phyloP scores from a whole-genome alignment of 2,329 filamentous ascomycete genomes.

The Fusarium chlamydosporum region DNA sequence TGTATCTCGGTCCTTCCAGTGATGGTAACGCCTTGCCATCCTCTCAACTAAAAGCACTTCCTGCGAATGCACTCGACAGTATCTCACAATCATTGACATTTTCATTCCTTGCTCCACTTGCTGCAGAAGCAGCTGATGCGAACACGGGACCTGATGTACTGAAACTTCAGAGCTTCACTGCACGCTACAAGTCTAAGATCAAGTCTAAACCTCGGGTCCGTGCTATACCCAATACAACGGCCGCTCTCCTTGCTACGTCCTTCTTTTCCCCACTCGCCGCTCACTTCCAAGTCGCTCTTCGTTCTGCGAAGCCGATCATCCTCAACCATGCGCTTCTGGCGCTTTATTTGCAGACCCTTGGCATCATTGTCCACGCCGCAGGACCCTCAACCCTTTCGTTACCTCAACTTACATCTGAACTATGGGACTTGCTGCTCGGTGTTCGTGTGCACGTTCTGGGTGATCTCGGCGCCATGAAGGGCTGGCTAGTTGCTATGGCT shows the following conservation, averaged over 20 bases:
- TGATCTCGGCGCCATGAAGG: conserved; percentile 77
- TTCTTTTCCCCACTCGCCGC: conserved; percentile 92
- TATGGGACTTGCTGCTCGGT: conserved; percentile 84
- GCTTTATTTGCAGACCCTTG: conserved; percentile 87
- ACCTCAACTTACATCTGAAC: conserved; percentile 84
- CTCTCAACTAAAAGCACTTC: conserved; percentile 65
- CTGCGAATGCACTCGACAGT: conserved; percentile 73
- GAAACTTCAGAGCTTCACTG: conserved; percentile 91
- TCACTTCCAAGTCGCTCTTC: conserved; percentile 78
- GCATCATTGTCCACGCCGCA: conserved; percentile 83
- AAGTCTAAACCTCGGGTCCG: conserved; percentile 61
- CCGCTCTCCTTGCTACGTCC: conserved; percentile 77
- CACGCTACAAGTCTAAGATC: conserved; percentile 59
- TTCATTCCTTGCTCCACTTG: conserved; percentile 83
- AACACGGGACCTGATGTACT: conserved; percentile 84
- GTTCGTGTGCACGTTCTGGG: conserved; percentile 72
- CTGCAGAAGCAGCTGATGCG: conserved; percentile 83
- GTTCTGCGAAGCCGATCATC: conserved; percentile 69
- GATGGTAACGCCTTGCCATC: conserved; percentile 44
- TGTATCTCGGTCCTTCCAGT: conserved; percentile 68
- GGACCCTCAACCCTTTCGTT: conserved; percentile 84
- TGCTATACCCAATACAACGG: conserved; percentile 81
- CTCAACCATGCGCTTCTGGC: conserved; percentile 82
- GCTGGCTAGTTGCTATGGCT: conserved; percentile 83
- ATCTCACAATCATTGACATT: conserved; percentile 78